These are phyloP conservation scores for Ramalina intermedia DNA, from an alignment of 495 filamentous ascomycete species.

Conservation along the genomic window DNA sequence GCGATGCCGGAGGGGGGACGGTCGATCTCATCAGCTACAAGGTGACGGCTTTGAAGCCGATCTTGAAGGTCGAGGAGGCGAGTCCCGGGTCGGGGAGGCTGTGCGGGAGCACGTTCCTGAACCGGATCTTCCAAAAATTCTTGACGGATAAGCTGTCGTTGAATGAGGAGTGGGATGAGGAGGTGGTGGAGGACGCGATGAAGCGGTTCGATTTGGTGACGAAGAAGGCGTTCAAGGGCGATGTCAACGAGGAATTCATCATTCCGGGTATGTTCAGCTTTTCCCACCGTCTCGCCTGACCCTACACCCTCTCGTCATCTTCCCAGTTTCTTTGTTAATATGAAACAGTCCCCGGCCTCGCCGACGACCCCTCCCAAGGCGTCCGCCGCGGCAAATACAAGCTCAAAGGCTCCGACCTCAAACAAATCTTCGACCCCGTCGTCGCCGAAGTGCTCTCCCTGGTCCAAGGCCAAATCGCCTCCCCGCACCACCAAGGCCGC, in stretches of 20 bases:
- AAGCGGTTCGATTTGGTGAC: constrained; percentile 15
- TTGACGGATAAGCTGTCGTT: constrained; percentile 46
- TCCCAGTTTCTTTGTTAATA: too few species aligned
- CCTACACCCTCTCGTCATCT: not conserved
- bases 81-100: constrained; percentile 55
- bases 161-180: constrained; percentile 41
- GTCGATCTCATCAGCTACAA: constrained; percentile 50
- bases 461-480: constrained; percentile 45
- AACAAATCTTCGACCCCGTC: constrained; percentile 51
- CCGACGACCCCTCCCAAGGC: constrained; percentile 36
- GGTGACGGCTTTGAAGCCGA: constrained; percentile 22
- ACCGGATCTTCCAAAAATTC: constrained; percentile 57
- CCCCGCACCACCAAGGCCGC: constrained; percentile 4
- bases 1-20: constrained; percentile 65
- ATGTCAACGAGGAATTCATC: constrained; percentile 11
- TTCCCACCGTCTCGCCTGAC: too few species aligned
- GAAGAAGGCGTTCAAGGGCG: constrained; percentile 11
- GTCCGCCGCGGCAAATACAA: constrained; percentile 51
- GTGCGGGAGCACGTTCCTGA: constrained; percentile 62
- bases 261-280: constrained; percentile 11
- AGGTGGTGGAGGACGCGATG: constrained; percentile 39
- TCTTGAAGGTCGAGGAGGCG: constrained; percentile 46
- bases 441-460: constrained; percentile 48
- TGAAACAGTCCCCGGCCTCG: constrained; percentile 18
- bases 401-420: constrained; percentile 44